Evolutionary conservation across 2,329 filamentous ascomycete genomes (phyloP), one percentile per base, ranked within the genome.

Genomic region (Pochonia chlamydosporia): DNA sequence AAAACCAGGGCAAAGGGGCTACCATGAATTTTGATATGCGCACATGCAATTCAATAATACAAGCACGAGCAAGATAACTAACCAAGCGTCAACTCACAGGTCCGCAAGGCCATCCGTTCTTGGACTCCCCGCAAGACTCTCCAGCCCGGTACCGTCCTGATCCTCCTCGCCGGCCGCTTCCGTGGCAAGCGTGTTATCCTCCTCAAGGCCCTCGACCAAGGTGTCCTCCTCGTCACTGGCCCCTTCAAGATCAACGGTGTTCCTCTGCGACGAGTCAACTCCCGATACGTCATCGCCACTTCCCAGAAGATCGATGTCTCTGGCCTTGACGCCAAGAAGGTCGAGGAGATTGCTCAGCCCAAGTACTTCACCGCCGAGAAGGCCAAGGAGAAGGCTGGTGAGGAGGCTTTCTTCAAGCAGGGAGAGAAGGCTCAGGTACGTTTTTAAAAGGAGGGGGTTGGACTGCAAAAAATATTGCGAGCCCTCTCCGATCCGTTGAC

Each of bases 201-300:
- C 77, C 87, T 99, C 73, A 97, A 97, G 85, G 83, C 86, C 75
- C 91, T 99, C 69, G 81, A 89, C 70, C 89, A 96, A 80, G 93
- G 93, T 78, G 89, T 96, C 60, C 90, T 99, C 73, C 89, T 99
- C 72, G 90, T 99, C 67, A 99, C 93, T 70, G 93, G 93, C 66
- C 93, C 93, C 71, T 99, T 97, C 88, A 99, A 97, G 87, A 87
- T 99, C 79, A 99, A 99, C 81, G 93, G 93, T 75, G 93, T 99
- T 60, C 93, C 93, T 63, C 86, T 99, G 68, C 87, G 93, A 77
- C 84, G 88, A 73, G 88, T 95, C 71, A 95, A 95, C 79, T 80
- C 89, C 71, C 85, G 88, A 75, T 95, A 93, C 76, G 89, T 95
- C 70, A 95, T 95, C 71, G 89, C 88, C 68, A 95, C 89, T 66